phyloP scores from a whole-genome alignment of 345 rosid genomes.

The Melaleuca quinquenervia region DNA sequence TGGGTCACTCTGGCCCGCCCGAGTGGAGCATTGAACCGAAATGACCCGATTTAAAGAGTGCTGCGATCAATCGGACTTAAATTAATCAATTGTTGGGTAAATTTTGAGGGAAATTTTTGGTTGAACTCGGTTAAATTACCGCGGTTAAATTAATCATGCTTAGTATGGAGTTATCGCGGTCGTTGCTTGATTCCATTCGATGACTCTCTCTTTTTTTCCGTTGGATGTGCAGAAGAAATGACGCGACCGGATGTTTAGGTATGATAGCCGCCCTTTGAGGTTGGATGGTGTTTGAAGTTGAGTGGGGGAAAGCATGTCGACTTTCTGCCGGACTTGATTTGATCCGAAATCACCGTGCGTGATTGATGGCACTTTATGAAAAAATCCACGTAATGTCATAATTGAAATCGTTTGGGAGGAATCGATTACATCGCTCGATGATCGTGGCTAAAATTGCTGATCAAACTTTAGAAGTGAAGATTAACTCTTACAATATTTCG shows the following conservation, averaged over 20 bases:
- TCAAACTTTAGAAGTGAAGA: not conserved
- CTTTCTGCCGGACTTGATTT: not conserved
- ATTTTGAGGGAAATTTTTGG: not conserved
- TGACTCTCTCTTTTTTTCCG: not conserved
- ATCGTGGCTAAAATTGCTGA: too few species aligned
- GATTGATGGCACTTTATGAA: not conserved
- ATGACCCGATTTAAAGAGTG: not conserved
- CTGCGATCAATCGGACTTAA: too few species aligned
- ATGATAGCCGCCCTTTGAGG: not conserved
- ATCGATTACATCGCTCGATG: not conserved
- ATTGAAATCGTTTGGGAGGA: accelerated
- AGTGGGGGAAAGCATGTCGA: not conserved
- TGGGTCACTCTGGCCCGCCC: not conserved
- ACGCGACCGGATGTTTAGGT: not conserved
- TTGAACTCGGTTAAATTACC: not conserved
- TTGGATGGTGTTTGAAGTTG: not conserved
- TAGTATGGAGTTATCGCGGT: accelerated
- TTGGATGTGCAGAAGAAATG: not conserved
- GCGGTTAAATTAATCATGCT: not conserved
- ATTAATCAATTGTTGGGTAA: accelerated
- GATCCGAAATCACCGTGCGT: too few species aligned
- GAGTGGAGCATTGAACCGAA: not conserved
- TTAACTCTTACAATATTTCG: not conserved
- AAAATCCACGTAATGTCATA: not conserved
- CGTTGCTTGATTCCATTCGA: not conserved